These are phyloP conservation scores for Escovopsis sp. DNA, from an alignment of 2,329 filamentous ascomycete genomes.

Conservation along the genomic window DNA sequence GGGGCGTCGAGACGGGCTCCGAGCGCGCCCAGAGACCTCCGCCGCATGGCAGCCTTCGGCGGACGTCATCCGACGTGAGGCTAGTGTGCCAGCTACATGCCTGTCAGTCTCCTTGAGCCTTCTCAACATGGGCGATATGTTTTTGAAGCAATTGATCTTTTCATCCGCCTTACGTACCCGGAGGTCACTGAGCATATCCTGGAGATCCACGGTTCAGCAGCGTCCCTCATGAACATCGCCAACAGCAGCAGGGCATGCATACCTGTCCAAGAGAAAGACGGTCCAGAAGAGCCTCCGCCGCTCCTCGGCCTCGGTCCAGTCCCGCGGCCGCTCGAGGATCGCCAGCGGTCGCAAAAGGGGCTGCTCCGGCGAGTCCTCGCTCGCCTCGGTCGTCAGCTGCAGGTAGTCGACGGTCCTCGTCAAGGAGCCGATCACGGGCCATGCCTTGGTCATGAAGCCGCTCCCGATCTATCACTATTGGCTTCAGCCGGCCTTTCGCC, in stretches of 20 bases:
- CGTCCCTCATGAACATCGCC: constrained; percentile 1
- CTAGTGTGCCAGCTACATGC: constrained; percentile 19
- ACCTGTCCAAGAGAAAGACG: constrained; percentile 22
- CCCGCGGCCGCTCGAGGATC: constrained; percentile 7
- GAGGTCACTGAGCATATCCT: no score
- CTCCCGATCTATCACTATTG: constrained; percentile 13
- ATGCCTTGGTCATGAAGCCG: constrained; percentile 13
- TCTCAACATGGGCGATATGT: no score
- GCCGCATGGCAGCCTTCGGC: constrained; percentile 20
- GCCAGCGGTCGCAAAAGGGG: constrained; percentile 1
- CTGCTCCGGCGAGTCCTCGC: constrained; percentile 2
- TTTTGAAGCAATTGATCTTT: no score
- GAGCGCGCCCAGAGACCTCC: constrained; percentile 17
- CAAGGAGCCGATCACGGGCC: constrained; percentile 17
- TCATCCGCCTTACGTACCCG: no score
- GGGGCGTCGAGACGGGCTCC: constrained; percentile 12
- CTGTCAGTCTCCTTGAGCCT: no score
- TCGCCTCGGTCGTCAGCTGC: constrained; percentile 14
- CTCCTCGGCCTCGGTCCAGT: constrained; percentile 17
- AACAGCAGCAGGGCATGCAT: constrained; percentile 16
- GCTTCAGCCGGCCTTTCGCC: no score
- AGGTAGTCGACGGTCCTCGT: constrained; percentile 18
- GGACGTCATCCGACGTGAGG: constrained; percentile 20
- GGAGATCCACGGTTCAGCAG: constrained; percentile 2
- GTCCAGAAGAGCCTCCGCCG: constrained; percentile 23